Base-by-base conservation (phyloP, 106 monocot genomes). In the Chionographis japonica region DNA sequence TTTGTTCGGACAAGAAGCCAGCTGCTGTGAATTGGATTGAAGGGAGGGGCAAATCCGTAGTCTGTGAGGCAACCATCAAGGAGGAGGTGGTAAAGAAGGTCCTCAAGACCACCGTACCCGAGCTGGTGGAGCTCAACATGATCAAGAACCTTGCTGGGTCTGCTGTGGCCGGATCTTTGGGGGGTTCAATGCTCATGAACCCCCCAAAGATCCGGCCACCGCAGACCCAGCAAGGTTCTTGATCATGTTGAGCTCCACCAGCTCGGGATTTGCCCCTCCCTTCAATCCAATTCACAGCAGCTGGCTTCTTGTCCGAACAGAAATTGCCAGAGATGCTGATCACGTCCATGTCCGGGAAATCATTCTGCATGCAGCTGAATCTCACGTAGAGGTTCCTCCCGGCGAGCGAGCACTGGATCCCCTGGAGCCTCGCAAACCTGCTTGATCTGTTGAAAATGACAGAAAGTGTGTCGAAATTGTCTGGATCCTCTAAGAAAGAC, bases 21-120 rank as follows among this genome's bases (percentile, higher is more conserved):
- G 87, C 94, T 37, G 94, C 94, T 37, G 86, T 94, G 46, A 94
- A 94, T 43, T 94, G 94, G 94, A 94, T 94, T 37, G 84, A 94
- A 78, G 94, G 94, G 14, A 76, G 94, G 38, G 94, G 94, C 41
- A 94, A 94, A 61, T 94, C 94, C 4, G 94, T 94, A 10, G 94
- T 89, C 39, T 94, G 94, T 53, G 94, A 94, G 73, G 86, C 89
- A n/a, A 75, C 74, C 37, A 89, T 94, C 42, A 82, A 68, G 68
- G 94, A 75, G 52, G 89, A 85, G 38, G 79, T 85, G 19, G 89
- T 94, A 56, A 70, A 66, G 58, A 87, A 78, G 72, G 94, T 94
- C 40, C 78, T 94, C 8, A 94, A 90, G 78, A 86, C 94, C 11
- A 80, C 65, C 9, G 82, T 90, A 0, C 12, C 81, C 8, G 75